Evolutionary conservation across 495 filamentous ascomycete species (phyloP), one percentile per base, ranked within the genome.

Genomic region (Sordaria brevicollis): DNA sequence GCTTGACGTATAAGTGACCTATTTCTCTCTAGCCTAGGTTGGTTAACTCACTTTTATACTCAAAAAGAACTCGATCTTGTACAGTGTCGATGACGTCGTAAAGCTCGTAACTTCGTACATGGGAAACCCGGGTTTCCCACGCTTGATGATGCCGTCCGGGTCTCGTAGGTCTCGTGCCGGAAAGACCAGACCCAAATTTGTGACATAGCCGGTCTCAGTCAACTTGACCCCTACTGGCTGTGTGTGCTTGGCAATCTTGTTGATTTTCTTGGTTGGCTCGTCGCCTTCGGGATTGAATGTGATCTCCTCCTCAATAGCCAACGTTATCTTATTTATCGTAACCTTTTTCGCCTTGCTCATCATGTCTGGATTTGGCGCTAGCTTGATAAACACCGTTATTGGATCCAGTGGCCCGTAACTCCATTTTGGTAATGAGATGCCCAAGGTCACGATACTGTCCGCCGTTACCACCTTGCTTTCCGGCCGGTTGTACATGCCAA

Each of bases 261-360:
- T 98, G 77, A 93, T 83, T 77, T 96, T 98, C 73, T 91, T 91
- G 34, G 90, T 92, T 62, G 94, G 93, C 78, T 98, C 95, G 74
- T 98, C 95, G n/a, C 95, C 95, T 76, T 98, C 94, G 39, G 95
- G 95, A 74, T 99, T 98, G 81, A 92, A 99, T 25, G 93, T 93
- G 66, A 98, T 96, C 78, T 97, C 93, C 79, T 99, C 95, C 74
- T 98, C 95, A 74, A 99, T 97, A 13, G 88, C 89, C 38, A 97
- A 90, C 17, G 93, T 96, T 68, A 99, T 93, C 78, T 94, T 93
- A 75, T 91, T 89, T 78, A 99, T 96, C 67, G 94, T 95, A 65
- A 99, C 94, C 77, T 91, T 93, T 74, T 88, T 91, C 54, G 96
- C 94, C 77, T 96, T 97, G 70, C 79, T 85, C 79, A 96, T 81